Conservation (phyloP, 768 basidiomycete genomes). For the Lepiota venenata region DNA sequence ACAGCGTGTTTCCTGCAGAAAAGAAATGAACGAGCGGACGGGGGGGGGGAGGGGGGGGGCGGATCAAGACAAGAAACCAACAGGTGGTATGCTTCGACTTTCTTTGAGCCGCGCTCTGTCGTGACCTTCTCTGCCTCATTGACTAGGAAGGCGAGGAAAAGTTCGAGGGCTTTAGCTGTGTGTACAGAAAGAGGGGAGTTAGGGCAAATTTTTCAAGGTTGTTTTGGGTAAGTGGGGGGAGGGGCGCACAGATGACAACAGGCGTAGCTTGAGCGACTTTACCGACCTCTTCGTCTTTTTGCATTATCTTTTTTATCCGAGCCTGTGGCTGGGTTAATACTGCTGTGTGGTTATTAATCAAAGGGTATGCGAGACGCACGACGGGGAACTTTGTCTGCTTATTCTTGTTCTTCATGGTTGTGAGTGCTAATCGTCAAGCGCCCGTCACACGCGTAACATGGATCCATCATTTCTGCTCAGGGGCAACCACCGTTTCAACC, state of each 20-base stretch:
- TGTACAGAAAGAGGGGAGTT: neutral
- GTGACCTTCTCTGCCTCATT: slow-evolving; percentile 84
- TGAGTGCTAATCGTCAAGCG: neutral
- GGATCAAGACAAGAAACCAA: slow-evolving; percentile 40
- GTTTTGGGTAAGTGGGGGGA: neutral
- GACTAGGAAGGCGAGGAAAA: slow-evolving; percentile 84
- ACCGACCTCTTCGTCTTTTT: slow-evolving; percentile 98
- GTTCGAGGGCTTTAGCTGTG: slow-evolving; percentile 89
- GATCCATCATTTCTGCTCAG: too few species aligned
- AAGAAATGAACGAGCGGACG: neutral
- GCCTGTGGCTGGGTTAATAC: slow-evolving; percentile 49
- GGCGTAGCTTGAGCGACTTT: slow-evolving; percentile 97
- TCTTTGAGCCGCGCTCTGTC: slow-evolving; percentile 72
- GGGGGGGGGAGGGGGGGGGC: neutral
- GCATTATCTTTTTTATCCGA: slow-evolving; percentile 99
- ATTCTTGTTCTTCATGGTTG: slow-evolving; percentile 82
- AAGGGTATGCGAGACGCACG: slow-evolving; percentile 44
- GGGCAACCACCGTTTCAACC: too few species aligned
- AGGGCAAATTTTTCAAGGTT: neutral
- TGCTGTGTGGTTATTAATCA: too few species aligned
- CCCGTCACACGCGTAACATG: too few species aligned
- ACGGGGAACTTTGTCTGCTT: slow-evolving; percentile 92
- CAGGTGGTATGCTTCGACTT: slow-evolving; percentile 93
- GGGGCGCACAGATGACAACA: slow-evolving; percentile 85
- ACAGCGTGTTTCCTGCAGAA: slow-evolving; percentile 85